Percentiles rank a stretch among this genome's conserved stretches.
phyloP scores from a whole-genome alignment of 352 stramenopile species.

The Globisporangium uncinulatum region DNA sequence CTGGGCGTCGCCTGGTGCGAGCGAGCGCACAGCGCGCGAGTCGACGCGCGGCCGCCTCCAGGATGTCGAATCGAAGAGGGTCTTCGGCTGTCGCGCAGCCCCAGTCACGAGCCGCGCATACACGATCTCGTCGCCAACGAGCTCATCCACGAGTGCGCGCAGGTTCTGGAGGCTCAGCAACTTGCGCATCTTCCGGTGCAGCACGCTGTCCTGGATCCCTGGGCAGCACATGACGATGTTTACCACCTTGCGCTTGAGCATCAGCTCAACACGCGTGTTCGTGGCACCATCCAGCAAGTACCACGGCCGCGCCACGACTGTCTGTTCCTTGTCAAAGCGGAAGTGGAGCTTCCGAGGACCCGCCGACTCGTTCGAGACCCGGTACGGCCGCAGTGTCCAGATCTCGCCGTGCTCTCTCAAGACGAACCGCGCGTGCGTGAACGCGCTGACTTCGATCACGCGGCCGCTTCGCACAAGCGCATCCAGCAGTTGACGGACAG shows the following conservation, averaged over 20 bases:
- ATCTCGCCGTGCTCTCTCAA: constrained; percentile 33
- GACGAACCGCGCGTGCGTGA: constrained; percentile 48
- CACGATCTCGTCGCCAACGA: constrained; percentile 53
- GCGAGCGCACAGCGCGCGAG: constrained; percentile 9
- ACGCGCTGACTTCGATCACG: constrained; percentile 65
- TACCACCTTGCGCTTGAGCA: constrained; percentile 71
- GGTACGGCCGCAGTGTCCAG: constrained; percentile 62
- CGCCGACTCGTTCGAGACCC: constrained; percentile 26
- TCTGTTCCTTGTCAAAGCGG: constrained; percentile 53
- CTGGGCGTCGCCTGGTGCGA: constrained; percentile 39
- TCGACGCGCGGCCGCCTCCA: constrained; percentile 7
- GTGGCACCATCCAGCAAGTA: constrained; percentile 62
- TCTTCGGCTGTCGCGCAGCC: constrained; percentile 9
- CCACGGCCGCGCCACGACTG: constrained; percentile 62
- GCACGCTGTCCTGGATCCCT: constrained; percentile 47
- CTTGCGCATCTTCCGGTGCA: constrained; percentile 72
- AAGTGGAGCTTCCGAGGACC: constrained; percentile 63
- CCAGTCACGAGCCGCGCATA: constrained; percentile 41
- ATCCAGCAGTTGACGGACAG: constrained; percentile 31
- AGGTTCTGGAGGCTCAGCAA: constrained; percentile 69
- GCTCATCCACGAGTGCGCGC: constrained; percentile 56
- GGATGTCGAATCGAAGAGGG: constrained; percentile 22
- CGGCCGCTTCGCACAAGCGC: constrained; percentile 25
- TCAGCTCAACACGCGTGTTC: constrained; percentile 47
- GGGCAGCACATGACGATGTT: constrained; percentile 77